Percentiles rank a stretch among this genome's conserved stretches.
Evolutionary conservation across 768 basidiomycete species (phyloP).

Genomic region (Erythrobasidium yunnanense): DNA sequence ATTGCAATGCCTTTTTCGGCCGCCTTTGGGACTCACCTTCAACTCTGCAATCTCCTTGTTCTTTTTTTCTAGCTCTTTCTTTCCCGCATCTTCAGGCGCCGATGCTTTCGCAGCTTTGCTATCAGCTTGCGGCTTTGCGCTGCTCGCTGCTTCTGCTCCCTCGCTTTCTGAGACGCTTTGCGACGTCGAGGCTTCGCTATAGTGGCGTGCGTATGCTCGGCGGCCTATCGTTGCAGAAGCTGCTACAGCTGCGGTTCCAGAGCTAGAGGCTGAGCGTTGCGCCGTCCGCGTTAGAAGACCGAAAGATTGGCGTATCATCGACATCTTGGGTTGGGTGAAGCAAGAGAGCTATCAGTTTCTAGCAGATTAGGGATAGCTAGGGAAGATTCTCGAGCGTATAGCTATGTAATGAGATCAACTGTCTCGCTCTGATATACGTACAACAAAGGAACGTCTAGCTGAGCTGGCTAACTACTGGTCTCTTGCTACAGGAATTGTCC

Average conservation of each 20-base stretch:
- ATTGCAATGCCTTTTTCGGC: background rate
- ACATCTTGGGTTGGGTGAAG: too few species aligned
- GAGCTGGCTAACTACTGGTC: too few species aligned
- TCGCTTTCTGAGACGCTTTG: background rate
- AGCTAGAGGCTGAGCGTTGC: background rate
- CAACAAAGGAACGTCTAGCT: too few species aligned
- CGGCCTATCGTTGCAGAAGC: background rate
- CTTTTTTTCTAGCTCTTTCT: constrained; percentile 62
- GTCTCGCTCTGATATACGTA: too few species aligned
- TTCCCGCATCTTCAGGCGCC: background rate
- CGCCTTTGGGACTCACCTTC: constrained; percentile 50
- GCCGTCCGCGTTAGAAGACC: background rate
- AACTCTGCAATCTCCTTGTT: constrained; percentile 71
- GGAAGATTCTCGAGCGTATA: too few species aligned
- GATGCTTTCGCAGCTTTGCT: background rate
- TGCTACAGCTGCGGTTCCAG: background rate
- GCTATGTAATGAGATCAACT: too few species aligned
- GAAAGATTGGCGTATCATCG: background rate
- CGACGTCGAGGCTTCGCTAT: background rate
- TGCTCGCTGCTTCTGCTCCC: background rate
- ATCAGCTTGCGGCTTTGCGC: background rate
- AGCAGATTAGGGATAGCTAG: too few species aligned
- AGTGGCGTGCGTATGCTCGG: background rate
- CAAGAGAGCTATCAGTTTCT: too few species aligned
- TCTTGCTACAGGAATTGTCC: too few species aligned